Conservation (phyloP, 176 grass and related monocot genomes). For the Carex scoparia region DNA sequence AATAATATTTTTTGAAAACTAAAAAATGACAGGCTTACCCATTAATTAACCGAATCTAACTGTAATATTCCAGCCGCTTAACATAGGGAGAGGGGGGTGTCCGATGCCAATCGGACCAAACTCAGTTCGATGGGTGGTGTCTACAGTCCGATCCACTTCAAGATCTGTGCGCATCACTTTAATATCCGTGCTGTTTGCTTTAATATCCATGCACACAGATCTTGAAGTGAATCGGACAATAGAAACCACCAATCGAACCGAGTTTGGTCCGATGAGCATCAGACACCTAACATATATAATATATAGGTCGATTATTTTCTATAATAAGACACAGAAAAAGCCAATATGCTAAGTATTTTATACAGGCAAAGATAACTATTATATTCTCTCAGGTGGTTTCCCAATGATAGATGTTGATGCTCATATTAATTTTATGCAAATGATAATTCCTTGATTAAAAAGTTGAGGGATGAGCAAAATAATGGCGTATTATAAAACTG, state of each 20-base stretch:
- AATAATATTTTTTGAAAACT: too few relatives aligned
- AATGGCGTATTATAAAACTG: not conserved
- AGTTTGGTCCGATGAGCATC: too few relatives aligned
- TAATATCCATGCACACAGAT: too few relatives aligned
- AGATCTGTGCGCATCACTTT: too few relatives aligned
- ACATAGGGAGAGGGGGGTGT: not conserved
- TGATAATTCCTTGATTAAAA: not conserved
- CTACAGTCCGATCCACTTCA: too few relatives aligned
- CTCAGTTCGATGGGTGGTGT: too few relatives aligned
- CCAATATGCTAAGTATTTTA: not conserved
- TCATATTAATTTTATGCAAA: not conserved
- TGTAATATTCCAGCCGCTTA: not conserved
- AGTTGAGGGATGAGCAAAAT: not conserved
- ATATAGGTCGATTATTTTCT: not conserved
- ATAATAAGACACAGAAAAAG: not conserved
- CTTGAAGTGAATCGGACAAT: too few relatives aligned
- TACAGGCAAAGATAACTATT: not conserved
- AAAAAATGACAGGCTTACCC: too few relatives aligned
- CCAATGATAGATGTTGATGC: not conserved
- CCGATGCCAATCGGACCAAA: too few relatives aligned
- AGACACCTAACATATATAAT: too few relatives aligned
- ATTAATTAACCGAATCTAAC: not conserved
- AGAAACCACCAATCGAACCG: too few relatives aligned
- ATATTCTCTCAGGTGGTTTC: not conserved
- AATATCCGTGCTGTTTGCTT: too few relatives aligned